A percentile compares a stretch with the other conserved stretches of the same genome.
Evolutionary conservation across 352 stramenopile genomes (phyloP).

Genomic region (Pythium phragmiticola): DNA sequence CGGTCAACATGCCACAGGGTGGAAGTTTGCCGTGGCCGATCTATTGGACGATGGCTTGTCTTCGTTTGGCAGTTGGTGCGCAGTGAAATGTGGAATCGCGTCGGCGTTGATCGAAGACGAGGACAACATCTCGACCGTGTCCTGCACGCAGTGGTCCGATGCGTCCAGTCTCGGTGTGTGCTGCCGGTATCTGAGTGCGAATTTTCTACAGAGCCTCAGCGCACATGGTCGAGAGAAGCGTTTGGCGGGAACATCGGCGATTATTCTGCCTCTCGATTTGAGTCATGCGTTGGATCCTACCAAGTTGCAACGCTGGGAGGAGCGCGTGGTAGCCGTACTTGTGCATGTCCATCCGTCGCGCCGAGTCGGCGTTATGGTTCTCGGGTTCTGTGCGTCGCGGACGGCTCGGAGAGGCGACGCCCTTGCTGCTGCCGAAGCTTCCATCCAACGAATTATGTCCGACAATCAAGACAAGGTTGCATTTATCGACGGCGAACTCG

Average conservation of each 20-base stretch:
- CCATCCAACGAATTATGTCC: conserved; percentile 8
- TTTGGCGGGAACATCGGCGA: conserved; percentile 44
- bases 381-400: conserved; percentile 34
- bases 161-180: conserved; percentile 40
- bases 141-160: conserved; percentile 26
- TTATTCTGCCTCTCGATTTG: conserved; percentile 62
- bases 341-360: conserved; percentile 31
- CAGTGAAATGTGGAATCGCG: conserved; percentile 46
- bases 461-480: conserved; percentile 5
- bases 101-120: conserved; percentile 28
- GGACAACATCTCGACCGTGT: conserved; percentile 22
- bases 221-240: conserved; percentile 23
- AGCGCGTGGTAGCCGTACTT: conserved; percentile 38
- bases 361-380: conserved; percentile 36
- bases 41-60: conserved; percentile 49
- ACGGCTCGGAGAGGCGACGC: conserved; percentile 15
- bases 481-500: conserved; percentile 27
- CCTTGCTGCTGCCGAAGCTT: conserved; percentile 19
- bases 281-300: conserved; percentile 33
- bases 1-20: conserved; percentile 26
- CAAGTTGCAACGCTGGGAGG: conserved; percentile 42
- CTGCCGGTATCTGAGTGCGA: conserved; percentile 58
- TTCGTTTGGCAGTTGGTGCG: conserved; percentile 76
- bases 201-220: conserved; percentile 18
- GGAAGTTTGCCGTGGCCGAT: conserved; percentile 79